Conservation (phyloP, 352 stramenopile species). For the Globisporangium canariense region DNA sequence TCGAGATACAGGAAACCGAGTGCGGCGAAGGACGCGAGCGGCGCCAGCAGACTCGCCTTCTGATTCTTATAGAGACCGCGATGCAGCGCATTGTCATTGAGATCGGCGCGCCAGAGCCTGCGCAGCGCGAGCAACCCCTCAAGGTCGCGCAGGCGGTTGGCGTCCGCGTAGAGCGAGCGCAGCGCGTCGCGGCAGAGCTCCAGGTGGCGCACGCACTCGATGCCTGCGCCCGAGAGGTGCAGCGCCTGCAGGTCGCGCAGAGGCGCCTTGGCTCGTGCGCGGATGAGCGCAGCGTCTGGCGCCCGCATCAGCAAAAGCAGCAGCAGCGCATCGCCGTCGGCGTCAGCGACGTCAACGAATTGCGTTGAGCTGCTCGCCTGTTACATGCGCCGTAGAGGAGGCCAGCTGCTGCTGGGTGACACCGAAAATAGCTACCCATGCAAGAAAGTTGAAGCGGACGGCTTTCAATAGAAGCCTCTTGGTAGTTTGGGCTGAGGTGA, state of each 20-base stretch:
- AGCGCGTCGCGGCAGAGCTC: conserved; percentile 32
- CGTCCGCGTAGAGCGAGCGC: conserved; percentile 49
- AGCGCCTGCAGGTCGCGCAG: conserved; percentile 41
- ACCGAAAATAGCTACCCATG: neutral
- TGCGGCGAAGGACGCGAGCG: conserved; percentile 41
- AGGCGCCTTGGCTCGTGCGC: conserved; percentile 46
- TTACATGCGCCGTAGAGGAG: neutral
- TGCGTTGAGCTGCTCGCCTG: neutral
- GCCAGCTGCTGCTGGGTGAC: neutral
- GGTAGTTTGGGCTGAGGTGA: neutral
- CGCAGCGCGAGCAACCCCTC: conserved; percentile 33
- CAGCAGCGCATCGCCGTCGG: neutral
- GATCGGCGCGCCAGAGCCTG: conserved; percentile 50
- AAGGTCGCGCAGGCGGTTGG: conserved; percentile 46
- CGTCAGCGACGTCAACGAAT: neutral
- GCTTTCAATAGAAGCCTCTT: conserved; percentile 7
- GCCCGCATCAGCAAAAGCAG: conserved; percentile 29
- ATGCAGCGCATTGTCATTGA: conserved; percentile 45
- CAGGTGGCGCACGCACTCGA: conserved; percentile 53
- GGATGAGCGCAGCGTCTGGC: conserved; percentile 42
- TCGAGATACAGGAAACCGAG: conserved; percentile 61
- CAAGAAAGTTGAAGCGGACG: neutral
- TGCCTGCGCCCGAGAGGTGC: conserved; percentile 46
- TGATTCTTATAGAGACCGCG: conserved; percentile 5
- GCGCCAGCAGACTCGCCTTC: conserved; percentile 11